Evolutionary conservation across 345 rosid species (phyloP), one percentile per base, ranked within the genome.

Genomic region (Gossypium rotundifolium): DNA sequence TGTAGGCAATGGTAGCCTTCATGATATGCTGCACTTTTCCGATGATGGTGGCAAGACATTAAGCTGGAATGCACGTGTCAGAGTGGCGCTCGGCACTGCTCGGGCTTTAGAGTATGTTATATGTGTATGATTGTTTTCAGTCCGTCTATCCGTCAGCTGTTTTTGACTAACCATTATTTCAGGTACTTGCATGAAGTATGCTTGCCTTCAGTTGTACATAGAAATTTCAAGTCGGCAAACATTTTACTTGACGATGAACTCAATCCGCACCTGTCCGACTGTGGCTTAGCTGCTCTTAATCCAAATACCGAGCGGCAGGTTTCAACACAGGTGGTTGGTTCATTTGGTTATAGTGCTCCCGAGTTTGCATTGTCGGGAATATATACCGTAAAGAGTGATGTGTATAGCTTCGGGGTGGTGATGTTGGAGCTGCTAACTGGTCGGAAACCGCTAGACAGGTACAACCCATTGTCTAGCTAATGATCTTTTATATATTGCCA

Each of bases 101-200:
- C 89, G 97, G 72, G 97, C 99, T 80, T 83, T 96, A 82, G 99
- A 93, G 99, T 95, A 95, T 71, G 98, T 89, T 61, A 62, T 58
- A 53, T 76, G 20, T 65, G 65, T 75, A 65, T 14, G 46, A 9
- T 45, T 25, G 67, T 83, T 29, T 40, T 60, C 27, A 22, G 53
- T 65, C 76, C 13, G 77, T 61, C 55, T 14, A 14, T 44, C 66
- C 48, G 4, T 3, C 38, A 9, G 74, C 59, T 12, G 27, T 59
- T 76, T 60, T 64, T 79, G 18, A 84, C 52, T 25, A 71, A 52
- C 63, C 71, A 29, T 75, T 58, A 16, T 79, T 13, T 73, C 79
- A 95, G 99, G 90, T 96, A 96, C 87, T 77, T 96, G 93, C 98
- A 96, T 16, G 99, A 96, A 86, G 97, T 96, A 57, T 93, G 98